Evolutionary conservation across 2,329 filamentous ascomycete genomes (phyloP).

Genomic region (Plectosphaerella sp.): DNA sequence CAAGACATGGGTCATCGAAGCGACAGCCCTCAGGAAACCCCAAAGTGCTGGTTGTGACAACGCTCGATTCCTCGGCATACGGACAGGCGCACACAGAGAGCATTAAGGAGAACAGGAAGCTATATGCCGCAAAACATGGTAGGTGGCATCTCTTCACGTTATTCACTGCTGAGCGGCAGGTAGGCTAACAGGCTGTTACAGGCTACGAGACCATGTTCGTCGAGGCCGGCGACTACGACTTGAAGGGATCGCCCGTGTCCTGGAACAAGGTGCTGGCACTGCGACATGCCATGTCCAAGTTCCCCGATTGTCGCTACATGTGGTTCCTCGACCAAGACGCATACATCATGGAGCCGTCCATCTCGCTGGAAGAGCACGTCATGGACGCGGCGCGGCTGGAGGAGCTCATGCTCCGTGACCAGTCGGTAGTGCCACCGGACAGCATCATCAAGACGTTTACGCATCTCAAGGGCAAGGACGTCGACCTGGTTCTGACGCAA

Average conservation of each 20-base stretch:
- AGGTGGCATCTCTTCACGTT: constrained; percentile 23
- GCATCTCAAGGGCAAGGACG: constrained; percentile 70
- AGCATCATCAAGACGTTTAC: constrained; percentile 94
- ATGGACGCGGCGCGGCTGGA: constrained; percentile 66
- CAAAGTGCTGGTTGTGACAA: constrained; percentile 75
- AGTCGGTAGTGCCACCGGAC: constrained; percentile 86
- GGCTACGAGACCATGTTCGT: constrained; percentile 86
- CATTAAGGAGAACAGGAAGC: constrained; percentile 75
- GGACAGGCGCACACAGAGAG: constrained; percentile 64
- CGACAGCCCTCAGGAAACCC: constrained; percentile 48
- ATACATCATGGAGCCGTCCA: constrained; percentile 79
- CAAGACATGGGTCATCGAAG: constrained; percentile 4
- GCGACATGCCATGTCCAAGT: constrained; percentile 80
- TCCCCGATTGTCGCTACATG: constrained; percentile 73
- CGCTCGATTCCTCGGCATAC: constrained; percentile 65
- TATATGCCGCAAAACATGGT: constrained; percentile 88
- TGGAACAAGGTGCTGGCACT: constrained; percentile 82
- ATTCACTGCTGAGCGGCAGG: background rate
- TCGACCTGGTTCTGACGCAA: constrained; percentile 80
- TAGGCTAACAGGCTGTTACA: constrained; percentile 28
- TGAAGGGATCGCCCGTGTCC: constrained; percentile 52
- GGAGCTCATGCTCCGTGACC: constrained; percentile 75
- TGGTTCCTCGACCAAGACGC: constrained; percentile 85
- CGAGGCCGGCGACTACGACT: constrained; percentile 69
- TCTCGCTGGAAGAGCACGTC: constrained; percentile 67